Conservation (phyloP, 2,329 filamentous ascomycete species). For the Colletotrichum lini region DNA sequence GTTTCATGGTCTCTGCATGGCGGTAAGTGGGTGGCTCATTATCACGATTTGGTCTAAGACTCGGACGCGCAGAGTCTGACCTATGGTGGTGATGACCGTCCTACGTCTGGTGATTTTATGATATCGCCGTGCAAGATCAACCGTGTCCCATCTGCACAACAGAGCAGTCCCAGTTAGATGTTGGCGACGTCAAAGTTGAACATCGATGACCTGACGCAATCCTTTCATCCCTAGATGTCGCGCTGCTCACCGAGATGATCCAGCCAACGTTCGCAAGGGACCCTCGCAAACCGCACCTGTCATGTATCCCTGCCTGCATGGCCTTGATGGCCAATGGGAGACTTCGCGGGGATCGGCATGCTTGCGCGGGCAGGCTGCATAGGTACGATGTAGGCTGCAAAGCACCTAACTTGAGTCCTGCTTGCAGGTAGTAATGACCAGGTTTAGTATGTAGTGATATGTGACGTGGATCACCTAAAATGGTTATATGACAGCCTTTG, state of each 20-base stretch:
- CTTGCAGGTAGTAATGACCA: slow-evolving; percentile 21
- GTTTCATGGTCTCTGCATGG: no score
- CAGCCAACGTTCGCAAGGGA: neutral
- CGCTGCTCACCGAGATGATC: slow-evolving; percentile 29
- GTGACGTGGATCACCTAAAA: slow-evolving; percentile 14
- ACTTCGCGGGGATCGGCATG: slow-evolving; percentile 7
- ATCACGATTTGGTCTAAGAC: neutral
- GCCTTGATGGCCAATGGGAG: slow-evolving; percentile 28
- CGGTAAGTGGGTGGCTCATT: neutral
- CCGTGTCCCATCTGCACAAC: neutral
- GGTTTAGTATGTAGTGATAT: slow-evolving; percentile 21
- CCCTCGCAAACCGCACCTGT: slow-evolving; percentile 17
- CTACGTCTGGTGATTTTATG: no score
- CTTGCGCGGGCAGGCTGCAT: slow-evolving; percentile 20
- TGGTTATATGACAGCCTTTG: neutral
- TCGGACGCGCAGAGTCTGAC: no score
- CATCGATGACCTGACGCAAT: neutral
- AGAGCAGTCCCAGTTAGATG: neutral
- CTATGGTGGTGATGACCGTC: no score
- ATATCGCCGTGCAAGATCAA: neutral
- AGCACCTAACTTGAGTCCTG: slow-evolving; percentile 7
- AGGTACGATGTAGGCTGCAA: slow-evolving; percentile 10
- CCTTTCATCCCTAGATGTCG: slow-evolving; percentile 1
- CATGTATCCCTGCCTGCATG: slow-evolving; percentile 29
- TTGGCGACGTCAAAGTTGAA: slow-evolving; percentile 5